Base-by-base conservation (phyloP, 306 rosid genomes). In the Dalbergia cochinchinensis region DNA sequence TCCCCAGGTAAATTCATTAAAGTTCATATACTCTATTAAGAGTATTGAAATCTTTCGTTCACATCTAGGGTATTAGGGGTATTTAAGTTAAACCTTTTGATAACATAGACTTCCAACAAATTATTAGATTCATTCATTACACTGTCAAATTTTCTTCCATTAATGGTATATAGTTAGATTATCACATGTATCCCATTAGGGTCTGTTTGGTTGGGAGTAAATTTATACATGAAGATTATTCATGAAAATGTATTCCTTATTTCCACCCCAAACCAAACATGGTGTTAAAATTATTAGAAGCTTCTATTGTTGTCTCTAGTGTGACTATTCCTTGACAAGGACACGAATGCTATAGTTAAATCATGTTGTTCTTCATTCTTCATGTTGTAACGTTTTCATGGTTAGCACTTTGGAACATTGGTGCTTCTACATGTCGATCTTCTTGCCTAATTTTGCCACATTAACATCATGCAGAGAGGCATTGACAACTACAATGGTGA, bases 1-100 rank as follows among this genome's bases (percentile, higher is more conserved):
- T 13, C 74, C 74, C 6, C 39, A 71, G 86, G 86, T 82, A 59
- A 72, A 53, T n/a, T 15, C 20, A 53, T 53, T 4, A 15, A 53
- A 53, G 8, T 53, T n/a, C 59, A 53, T 53, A 53, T 53, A n/a
- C 15, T 53, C 22, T n/a, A n/a, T 53, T 5, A 5, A 4, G 7
- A 44, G 22, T n/a, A 53, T 5, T 53, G 59, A 10, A 53, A 53
- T 53, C 59, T 5, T n/a, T 8, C n/a, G 20, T 53, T 53, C 59
- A 15, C 20, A 53, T 53, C 2, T 13, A 13, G 6, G 15, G 54
- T 48, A 44, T 44, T 44, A 44, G 50, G 7, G 41, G 41, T 37
- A 26, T 26, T 26, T 26, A 26, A 26, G 31, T 26, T 2, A 26
- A 26, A 26, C 31, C 31, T 26, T 26, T 1, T 26, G 31, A 26